A percentile compares a stretch with the other conserved stretches of the same genome.
Evolutionary conservation across 2,329 filamentous ascomycete species (phyloP).

Genomic region (Talaromyces rugulosus): DNA sequence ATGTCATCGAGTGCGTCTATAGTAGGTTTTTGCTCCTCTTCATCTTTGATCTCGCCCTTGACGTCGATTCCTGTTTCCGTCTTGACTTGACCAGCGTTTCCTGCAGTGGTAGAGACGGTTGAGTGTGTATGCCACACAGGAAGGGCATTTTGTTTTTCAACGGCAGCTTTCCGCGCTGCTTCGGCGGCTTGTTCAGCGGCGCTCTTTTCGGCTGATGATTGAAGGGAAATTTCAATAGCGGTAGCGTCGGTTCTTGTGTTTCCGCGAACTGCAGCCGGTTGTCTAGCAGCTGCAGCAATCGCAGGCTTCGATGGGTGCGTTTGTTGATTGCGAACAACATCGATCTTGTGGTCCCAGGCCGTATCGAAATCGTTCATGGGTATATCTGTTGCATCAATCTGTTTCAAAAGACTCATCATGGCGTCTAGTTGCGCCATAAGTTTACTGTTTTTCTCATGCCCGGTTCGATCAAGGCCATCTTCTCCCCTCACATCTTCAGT

Average conservation of each 20-base stretch:
- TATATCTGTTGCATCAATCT: conserved; percentile 45
- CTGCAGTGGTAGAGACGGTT: conserved; percentile 36
- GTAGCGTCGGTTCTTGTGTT: conserved; percentile 41
- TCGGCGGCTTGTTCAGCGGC: conserved; percentile 47
- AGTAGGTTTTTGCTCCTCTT: conserved; percentile 39
- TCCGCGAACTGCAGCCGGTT: conserved; percentile 37
- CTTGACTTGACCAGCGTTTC: conserved; percentile 24
- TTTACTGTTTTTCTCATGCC: conserved; percentile 48
- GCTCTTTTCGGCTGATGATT: conserved; percentile 45
- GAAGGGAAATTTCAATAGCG: conserved; percentile 47
- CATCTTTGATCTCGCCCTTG: conserved; percentile 39
- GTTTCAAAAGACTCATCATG: conserved; percentile 44
- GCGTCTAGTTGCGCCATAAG: conserved; percentile 46
- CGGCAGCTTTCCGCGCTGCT: conserved; percentile 42
- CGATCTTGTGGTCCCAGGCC: conserved; percentile 46
- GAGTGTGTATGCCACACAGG: conserved; percentile 52
- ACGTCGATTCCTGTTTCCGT: conserved; percentile 27
- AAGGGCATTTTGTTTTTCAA: conserved; percentile 50
- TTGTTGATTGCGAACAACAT: conserved; percentile 41
- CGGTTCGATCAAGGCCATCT: conserved; percentile 41
- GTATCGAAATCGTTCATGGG: conserved; percentile 47
- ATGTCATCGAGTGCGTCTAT: conserved; percentile 43
- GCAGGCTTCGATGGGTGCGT: conserved; percentile 38
- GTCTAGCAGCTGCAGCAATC: conserved; percentile 36
- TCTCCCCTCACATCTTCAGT: conserved; percentile 43